Base-by-base conservation (phyloP, 140 eudicot genomes). In the Bidens hawaiensis region DNA sequence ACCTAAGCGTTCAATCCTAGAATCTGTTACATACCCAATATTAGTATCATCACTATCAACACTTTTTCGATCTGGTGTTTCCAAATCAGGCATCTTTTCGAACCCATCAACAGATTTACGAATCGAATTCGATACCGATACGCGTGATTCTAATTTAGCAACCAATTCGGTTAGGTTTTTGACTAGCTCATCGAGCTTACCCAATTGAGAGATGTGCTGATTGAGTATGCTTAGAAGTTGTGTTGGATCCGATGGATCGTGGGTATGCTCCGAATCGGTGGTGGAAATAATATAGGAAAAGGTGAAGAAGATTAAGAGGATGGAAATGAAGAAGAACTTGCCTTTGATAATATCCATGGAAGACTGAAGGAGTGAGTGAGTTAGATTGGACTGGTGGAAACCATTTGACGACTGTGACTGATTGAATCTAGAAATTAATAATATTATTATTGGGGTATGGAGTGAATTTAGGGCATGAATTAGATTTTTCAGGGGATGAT, bases 161-260 rank as follows among this genome's bases (percentile, higher is more conserved):
- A 89, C 89, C 30, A 89, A 64, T 13, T 83, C 73, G 26, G 51
- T 79, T 8, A 89, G 80, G 78, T 83, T 83, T 42, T 66, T 49
- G 12, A 89, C 89, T n/a, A 86, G 64, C 72, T 81, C 85, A 30
- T 89, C 85, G 15, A 89, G 86, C 60, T 74, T 83, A 52, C 78
- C 87, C 63, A 89, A 64, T 36, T 89, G 97, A 16, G 73, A 47
- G 48, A 78, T 72, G 17, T 89, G 95, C 15, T 66, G 75, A 48
- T 62, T 67, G 46, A 81, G 33, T 42, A 80, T 30, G 53, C 58
- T 66, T 25, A 76, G 38, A 34, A 71, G 65, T 42, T 38, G 64
- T 3, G 21, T 34, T 22, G 63, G 70, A 45, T 74, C 84, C 49
- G 41, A 21, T 8, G 64, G 46, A 46, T 26, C 21, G 50, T 71